Percentiles rank a stretch among this genome's conserved stretches.
Evolutionary conservation across 1,139 yeast species (phyloP).

Genomic region (Protomyces pachydermus): DNA sequence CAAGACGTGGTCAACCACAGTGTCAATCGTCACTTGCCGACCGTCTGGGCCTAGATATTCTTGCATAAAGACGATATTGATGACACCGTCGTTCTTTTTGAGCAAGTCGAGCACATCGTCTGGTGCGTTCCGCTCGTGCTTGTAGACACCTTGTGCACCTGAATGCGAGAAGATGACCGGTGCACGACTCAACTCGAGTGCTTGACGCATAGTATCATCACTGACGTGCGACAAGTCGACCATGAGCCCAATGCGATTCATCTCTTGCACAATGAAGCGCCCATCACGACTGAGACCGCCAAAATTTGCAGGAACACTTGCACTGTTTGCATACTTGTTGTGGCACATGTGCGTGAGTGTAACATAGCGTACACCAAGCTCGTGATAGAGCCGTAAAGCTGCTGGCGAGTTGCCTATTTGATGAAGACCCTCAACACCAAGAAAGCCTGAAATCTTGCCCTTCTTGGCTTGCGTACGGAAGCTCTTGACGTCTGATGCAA

Average conservation of each 20-base stretch:
- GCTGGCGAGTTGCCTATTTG: constrained; percentile 50
- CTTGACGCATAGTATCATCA: constrained; percentile 49
- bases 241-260: constrained; percentile 53
- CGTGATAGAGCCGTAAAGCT: constrained; percentile 48
- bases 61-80: constrained; percentile 49
- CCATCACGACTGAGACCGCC: constrained; percentile 50
- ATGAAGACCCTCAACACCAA: constrained; percentile 54
- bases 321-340: constrained; percentile 55
- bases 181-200: constrained; percentile 43
- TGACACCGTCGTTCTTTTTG: constrained; percentile 48
- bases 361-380: constrained; percentile 50
- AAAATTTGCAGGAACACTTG: constrained; percentile 39
- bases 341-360: constrained; percentile 54
- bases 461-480: constrained; percentile 41
- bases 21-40: constrained; percentile 44
- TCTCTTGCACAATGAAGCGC: constrained; percentile 41
- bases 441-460: constrained; percentile 45
- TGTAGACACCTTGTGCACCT: constrained; percentile 44
- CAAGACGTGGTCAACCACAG: constrained; percentile 48
- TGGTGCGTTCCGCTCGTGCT: constrained; percentile 49
- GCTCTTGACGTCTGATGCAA: constrained; percentile 44
- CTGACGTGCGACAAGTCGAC: constrained; percentile 54
- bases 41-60: constrained; percentile 41
- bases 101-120: constrained; percentile 47
- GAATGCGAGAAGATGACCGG: constrained; percentile 53